These are phyloP conservation scores for Microsporum canis DNA, from an alignment of 2,329 filamentous ascomycete genomes.

Conservation along the genomic window DNA sequence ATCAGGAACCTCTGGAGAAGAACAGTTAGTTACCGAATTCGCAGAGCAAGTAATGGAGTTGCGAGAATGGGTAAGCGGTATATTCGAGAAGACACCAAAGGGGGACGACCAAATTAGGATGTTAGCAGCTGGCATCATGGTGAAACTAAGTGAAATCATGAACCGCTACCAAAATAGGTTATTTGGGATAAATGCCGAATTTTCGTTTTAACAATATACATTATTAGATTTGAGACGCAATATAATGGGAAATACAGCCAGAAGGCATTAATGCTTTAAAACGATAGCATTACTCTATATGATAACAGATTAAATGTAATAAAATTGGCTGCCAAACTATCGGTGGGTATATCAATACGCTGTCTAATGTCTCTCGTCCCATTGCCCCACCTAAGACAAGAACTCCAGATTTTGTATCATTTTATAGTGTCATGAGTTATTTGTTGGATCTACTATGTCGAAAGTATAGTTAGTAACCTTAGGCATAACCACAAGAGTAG, in stretches of 20 bases:
- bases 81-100: constrained; percentile 52
- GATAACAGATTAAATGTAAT: not conserved
- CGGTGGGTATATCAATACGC: not conserved
- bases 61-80: constrained; percentile 67
- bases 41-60: constrained; percentile 73
- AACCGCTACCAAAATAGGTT: constrained; percentile 68
- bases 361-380: not conserved
- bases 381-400: not conserved
- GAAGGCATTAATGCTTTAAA: not conserved
- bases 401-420: not conserved
- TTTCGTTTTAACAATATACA: constrained; percentile 12
- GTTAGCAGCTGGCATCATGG: constrained; percentile 68
- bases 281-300: not conserved
- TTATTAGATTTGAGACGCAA: not conserved
- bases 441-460: not conserved
- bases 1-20: constrained; percentile 41
- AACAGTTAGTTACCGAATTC: constrained; percentile 61
- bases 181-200: constrained; percentile 55
- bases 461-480: too few species aligned
- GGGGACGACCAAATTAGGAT: constrained; percentile 34
- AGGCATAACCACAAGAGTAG: too few species aligned
- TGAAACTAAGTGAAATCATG: constrained; percentile 68
- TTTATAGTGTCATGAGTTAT: not conserved
- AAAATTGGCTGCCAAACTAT: not conserved
- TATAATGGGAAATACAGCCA: not conserved